Percentiles rank a stretch among this genome's conserved stretches.
Conservation (phyloP, 1,284 basidiomycete species). For the Moesziomyces sp. region DNA sequence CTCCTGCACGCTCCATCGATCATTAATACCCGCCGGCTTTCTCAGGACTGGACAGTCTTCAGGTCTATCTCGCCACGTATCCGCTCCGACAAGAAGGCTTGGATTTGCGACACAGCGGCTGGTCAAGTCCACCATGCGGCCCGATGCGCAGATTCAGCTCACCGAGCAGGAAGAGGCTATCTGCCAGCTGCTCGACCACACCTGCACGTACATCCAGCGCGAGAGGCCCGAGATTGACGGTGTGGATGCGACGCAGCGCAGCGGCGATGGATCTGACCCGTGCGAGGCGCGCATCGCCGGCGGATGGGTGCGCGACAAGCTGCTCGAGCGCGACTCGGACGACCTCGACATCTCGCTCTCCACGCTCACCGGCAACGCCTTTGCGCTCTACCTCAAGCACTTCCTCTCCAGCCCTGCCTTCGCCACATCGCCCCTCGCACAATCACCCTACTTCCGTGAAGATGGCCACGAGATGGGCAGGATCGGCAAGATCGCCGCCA, state of each 20-base stretch:
- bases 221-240: constrained; percentile 40
- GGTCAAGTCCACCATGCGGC: constrained; percentile 19
- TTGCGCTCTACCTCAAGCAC: constrained; percentile 82
- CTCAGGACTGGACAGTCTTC: not conserved
- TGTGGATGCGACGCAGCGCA: constrained; percentile 37
- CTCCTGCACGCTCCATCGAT: constrained; percentile 19
- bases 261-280: constrained; percentile 19
- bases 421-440: constrained; percentile 64
- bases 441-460: constrained; percentile 68
- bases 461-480: constrained; percentile 52
- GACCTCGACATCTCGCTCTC: constrained; percentile 94
- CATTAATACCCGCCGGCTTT: not conserved
- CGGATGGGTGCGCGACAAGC: constrained; percentile 97
- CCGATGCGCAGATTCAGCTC: constrained; percentile 35
- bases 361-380: constrained; percentile 85
- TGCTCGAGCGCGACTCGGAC: constrained; percentile 83
- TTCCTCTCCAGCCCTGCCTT: constrained; percentile 73
- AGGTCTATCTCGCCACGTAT: not conserved
- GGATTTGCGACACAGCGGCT: constrained; percentile 1
- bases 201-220: constrained; percentile 53
- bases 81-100: not conserved
- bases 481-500: constrained; percentile 84
- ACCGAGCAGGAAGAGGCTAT: constrained; percentile 51
- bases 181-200: constrained; percentile 59
- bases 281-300: constrained; percentile 73